phyloP scores from a whole-genome alignment of 768 basidiomycete species.

The Rhodotorula sphaerocarpa region DNA sequence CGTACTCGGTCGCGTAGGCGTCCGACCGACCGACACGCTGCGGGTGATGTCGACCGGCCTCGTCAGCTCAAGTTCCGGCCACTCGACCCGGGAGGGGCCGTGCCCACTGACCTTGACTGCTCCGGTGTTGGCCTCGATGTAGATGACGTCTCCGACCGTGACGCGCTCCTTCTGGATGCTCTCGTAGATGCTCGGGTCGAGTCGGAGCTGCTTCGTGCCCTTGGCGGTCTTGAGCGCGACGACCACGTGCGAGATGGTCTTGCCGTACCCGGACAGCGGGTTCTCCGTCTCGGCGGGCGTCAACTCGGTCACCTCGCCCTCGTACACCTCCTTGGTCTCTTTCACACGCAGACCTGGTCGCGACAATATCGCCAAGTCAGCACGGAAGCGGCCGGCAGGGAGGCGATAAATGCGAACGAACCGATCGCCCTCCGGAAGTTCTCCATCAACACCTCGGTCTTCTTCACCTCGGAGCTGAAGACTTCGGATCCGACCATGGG shows the following conservation, averaged over 20 bases:
- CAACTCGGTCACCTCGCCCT: slow-evolving; percentile 94
- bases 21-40: slow-evolving; percentile 94
- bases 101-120: slow-evolving; percentile 98
- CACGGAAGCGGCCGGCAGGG: neutral
- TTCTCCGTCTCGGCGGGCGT: slow-evolving; percentile 96
- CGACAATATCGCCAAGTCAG: neutral
- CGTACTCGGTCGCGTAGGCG: slow-evolving; percentile 93
- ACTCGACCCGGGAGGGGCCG: neutral
- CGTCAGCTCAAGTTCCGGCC: no score
- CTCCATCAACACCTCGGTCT: slow-evolving; percentile 95
- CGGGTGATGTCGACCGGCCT: no score
- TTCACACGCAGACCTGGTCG: slow-evolving; percentile 82
- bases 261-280: slow-evolving; percentile 93
- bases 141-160: slow-evolving; percentile 90
- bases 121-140: slow-evolving; percentile 85
- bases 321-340: slow-evolving; percentile 97
- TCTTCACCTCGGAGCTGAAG: slow-evolving; percentile 93
- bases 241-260: slow-evolving; percentile 95
- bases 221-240: slow-evolving; percentile 88
- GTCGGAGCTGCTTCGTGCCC: slow-evolving; percentile 85
- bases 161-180: slow-evolving; percentile 96
- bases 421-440: slow-evolving; percentile 91
- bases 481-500: slow-evolving; percentile 98
- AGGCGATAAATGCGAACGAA: slow-evolving; percentile 46
- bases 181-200: slow-evolving; percentile 94